Evolutionary conservation across 2,329 filamentous ascomycete species (phyloP), one percentile per base, ranked within the genome.

Genomic region (Sodiomyces alkalinus): DNA sequence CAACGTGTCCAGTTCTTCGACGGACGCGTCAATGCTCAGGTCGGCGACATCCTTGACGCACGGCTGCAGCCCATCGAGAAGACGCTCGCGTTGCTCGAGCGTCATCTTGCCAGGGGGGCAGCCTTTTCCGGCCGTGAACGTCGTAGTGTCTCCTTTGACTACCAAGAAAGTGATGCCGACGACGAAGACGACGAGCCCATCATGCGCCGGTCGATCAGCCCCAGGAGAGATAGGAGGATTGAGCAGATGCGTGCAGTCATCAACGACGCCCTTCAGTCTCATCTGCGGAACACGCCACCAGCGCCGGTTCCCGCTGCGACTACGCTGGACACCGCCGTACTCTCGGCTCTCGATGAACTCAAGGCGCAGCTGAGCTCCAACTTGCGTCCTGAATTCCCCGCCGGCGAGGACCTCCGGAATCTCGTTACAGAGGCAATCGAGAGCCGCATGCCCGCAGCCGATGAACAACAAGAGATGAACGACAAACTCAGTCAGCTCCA

Each of bases 1-100:
- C 74, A 75, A 29, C 74, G 85, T 26, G 81, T 80, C 37, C 69
- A 73, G 26, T 96, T 93, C 64, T 94, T 96, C 44, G 85, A 96
- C 45, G 77, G 73, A 26, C 85, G 81, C 45, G 81, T 98, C 37
- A 85, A 93, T 46, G 74, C 83, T 28, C 56, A 96, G 38, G 80
- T 98, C 38, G 80, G 80, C 29, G 71, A 69, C 26, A 62, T 90
- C 4, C 56, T 98, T 28, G 72, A 83, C 29, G 69, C 75, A 36
- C 75, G 80, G 22, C 63, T 98, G 6, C 71, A 72, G 33, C 87
- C 90, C 19, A 57, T 98, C 17, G 82, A 94, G 52, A 73, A 75
- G 46, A 70, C 74, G n/a, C 53, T 98, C 32, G 67, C 72, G 29
- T 64, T 64, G 16, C 92, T 96, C 22, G 80, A 87, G 40, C 62